Evolutionary conservation across 2,329 filamentous ascomycete genomes (phyloP).

Genomic region (Thelonectria olida): DNA sequence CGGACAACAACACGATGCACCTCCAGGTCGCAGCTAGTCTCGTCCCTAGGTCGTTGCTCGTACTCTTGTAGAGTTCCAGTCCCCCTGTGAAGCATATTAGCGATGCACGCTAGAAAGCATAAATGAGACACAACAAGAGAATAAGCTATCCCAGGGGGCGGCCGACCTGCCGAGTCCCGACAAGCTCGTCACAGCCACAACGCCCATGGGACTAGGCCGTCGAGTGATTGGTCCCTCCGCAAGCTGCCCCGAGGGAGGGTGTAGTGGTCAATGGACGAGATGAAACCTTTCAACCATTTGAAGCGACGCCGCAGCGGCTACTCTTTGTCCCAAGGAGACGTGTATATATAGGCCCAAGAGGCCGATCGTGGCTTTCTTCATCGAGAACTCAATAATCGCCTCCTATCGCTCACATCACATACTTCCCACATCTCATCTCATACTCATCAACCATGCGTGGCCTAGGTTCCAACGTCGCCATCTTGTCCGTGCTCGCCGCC

Average conservation of each 20-base stretch:
- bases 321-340: not conserved
- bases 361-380: not conserved
- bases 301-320: no score
- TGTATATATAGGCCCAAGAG: not conserved
- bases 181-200: not conserved
- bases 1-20: no score
- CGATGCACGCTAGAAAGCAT: not conserved
- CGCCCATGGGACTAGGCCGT: not conserved
- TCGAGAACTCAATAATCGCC: not conserved
- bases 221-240: not conserved
- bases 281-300: not conserved
- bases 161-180: not conserved
- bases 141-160: not conserved
- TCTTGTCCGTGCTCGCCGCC: not conserved
- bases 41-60: not conserved
- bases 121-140: not conserved
- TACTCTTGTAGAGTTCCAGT: not conserved
- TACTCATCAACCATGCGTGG: not conserved
- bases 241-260: not conserved
- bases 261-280: not conserved
- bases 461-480: not conserved
- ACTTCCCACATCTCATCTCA: not conserved
- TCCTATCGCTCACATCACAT: not conserved
- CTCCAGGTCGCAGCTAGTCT: not conserved
- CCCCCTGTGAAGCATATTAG: not conserved